Conservation (phyloP, 106 monocot species). For the Posidonia australis region DNA sequence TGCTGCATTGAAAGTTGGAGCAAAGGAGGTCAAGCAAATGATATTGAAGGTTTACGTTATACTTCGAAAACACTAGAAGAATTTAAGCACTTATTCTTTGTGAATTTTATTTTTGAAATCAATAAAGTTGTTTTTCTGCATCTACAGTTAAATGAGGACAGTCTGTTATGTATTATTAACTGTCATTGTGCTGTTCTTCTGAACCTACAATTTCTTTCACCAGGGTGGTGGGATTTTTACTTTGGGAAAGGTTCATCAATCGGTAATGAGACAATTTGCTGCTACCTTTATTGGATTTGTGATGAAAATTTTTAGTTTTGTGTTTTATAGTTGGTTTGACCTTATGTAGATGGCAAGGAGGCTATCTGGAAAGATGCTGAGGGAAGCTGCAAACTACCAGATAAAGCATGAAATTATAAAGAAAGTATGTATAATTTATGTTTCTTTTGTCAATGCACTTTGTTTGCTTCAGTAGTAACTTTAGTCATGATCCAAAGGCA, state of each 20-base stretch:
- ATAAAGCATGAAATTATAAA: slow-evolving; percentile 82
- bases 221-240: slow-evolving; percentile 85
- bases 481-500: too few species aligned
- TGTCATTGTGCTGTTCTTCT: neutral
- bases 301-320: neutral
- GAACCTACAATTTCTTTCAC: slow-evolving; percentile 9
- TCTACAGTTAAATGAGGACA: neutral
- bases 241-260: slow-evolving; percentile 53
- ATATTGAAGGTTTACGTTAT: slow-evolving; percentile 60
- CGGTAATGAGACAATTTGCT: slow-evolving; percentile 31
- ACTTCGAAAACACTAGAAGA: neutral
- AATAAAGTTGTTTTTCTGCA: neutral
- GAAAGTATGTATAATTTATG: slow-evolving; percentile 33
- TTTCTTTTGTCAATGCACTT: neutral
- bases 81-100: too few species aligned
- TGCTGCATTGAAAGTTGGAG: slow-evolving; percentile 56
- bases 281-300: neutral
- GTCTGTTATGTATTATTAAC: neutral
- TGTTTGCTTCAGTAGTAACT: neutral
- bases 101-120: neutral
- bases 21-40: slow-evolving; percentile 53
- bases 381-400: slow-evolving; percentile 84
- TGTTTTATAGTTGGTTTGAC: neutral
- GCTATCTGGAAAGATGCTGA: slow-evolving; percentile 77
- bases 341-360: slow-evolving; percentile 55